phyloP scores from a whole-genome alignment of 441 rosid species.

The Breynia disticha region DNA sequence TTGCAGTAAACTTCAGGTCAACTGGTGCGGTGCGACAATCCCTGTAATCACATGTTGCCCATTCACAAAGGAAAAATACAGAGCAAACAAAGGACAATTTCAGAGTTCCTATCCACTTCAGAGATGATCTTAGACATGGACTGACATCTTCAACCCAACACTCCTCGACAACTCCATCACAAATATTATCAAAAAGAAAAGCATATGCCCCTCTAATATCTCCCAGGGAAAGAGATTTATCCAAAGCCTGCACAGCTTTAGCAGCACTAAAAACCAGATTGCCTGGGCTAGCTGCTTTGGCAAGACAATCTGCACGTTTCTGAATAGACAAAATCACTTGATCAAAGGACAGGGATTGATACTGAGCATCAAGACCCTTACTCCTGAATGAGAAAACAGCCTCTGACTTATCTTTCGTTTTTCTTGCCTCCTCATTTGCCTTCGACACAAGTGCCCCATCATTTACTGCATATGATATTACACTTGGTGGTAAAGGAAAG shows the following conservation, averaged over 20 bases:
- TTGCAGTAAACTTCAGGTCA: conserved; percentile 74
- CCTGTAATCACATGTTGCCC: conserved; percentile 98
- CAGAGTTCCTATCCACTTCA: conserved; percentile 76
- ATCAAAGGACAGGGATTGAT: conserved; percentile 65
- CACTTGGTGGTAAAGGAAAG: conserved; percentile 84
- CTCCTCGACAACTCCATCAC: conserved; percentile 66
- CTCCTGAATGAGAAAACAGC: conserved; percentile 42
- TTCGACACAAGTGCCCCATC: conserved; percentile 66
- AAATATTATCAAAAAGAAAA: conserved; percentile 72
- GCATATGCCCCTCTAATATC: conserved; percentile 62
- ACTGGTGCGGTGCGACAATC: conserved; percentile 69
- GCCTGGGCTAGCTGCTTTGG: conserved; percentile 65
- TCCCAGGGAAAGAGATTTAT: conserved; percentile 72
- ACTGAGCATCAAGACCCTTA: conserved; percentile 62
- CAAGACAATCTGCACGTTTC: conserved; percentile 72
- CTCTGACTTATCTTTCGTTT: conserved; percentile 48
- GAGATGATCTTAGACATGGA: conserved; percentile 76
- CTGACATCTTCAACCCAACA: conserved; percentile 85
- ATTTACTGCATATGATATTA: conserved; percentile 58
- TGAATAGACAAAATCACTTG: conserved; percentile 64
- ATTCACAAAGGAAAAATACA: conserved; percentile 86
- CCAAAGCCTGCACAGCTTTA: conserved; percentile 88
- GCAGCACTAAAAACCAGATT: conserved; percentile 62
- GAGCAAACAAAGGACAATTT: conserved; percentile 65
- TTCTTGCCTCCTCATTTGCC: conserved; percentile 60